Base-by-base conservation (phyloP, 192 early-diverging fungal species). In the Thoreauomyces humboldtii region DNA sequence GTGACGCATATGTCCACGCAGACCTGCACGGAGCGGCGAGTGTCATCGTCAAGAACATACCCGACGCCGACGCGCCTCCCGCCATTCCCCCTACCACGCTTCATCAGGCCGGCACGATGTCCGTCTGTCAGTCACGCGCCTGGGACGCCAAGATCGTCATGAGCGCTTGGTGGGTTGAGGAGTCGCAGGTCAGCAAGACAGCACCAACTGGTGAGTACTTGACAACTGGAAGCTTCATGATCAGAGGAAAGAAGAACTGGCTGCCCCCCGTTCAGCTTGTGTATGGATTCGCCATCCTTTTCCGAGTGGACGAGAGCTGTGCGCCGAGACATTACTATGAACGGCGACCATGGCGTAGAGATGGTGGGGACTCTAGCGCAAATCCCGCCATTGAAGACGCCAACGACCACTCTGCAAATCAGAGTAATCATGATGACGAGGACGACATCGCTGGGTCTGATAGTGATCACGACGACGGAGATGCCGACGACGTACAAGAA, bases 121-220 rank as follows among this genome's bases (percentile, higher is more conserved):
- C 91, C 38, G 89, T 99, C 1, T 94, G 92, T 52, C 86, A 92
- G 71, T 93, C 91, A 29, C 87, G 88, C 24, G 96, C 96, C 9
- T 99, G 96, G 96, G 96, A 99, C 48, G 85, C 92, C 24, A 99
- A 99, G 70, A 91, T 96, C 64, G 85, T 98, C 15, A 95, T 91
- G 4, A 86, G 85, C 25, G 93, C 95, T 0, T 99, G 90, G 84
- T 99, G 96, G 95, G 95, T 98, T 7, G 69, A 85, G 48, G 86
- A 86, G 0, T 78, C 88, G 57, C 92, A 96, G 69, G 91, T 96
- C 19, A 88, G 88, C 59, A 95, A 94, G 70, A 86, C 88, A 1
- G 92, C 93, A 25, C 91, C 92, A 0, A 91, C 92, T 2, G 95
- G 95, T 28, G 95, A 97, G 65, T 93, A 89, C 59, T 74, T 97